Percentiles rank a stretch among this genome's conserved stretches.
These are phyloP conservation scores for Gamarada debralockiae DNA, from an alignment of 495 filamentous ascomycete species.

Conservation along the genomic window DNA sequence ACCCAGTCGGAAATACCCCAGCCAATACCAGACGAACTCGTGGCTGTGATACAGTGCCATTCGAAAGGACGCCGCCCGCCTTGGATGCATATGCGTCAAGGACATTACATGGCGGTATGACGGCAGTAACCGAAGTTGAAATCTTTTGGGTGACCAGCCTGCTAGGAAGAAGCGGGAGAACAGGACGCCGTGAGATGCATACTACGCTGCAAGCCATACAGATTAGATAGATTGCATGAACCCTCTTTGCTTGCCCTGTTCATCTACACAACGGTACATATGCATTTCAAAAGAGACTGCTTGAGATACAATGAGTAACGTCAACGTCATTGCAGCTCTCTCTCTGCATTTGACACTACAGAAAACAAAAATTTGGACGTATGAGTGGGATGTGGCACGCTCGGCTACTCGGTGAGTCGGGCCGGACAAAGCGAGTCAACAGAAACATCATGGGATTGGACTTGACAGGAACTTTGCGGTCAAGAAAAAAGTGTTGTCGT, in stretches of 20 bases:
- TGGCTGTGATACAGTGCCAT: constrained; percentile 8
- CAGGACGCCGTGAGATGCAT: background rate
- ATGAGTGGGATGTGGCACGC: no score
- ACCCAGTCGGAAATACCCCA: background rate
- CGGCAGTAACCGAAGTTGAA: background rate
- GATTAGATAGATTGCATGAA: constrained; percentile 12
- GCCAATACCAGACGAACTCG: constrained; percentile 7
- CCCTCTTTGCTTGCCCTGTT: background rate
- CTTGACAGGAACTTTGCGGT: no score
- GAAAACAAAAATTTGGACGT: background rate
- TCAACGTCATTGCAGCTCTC: background rate
- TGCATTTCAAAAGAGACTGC: background rate
- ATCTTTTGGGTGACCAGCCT: background rate
- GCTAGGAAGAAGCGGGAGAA: background rate
- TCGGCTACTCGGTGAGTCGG: background rate
- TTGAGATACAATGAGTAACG: background rate
- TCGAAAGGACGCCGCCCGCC: background rate
- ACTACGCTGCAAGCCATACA: constrained; percentile 1
- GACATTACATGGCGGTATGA: background rate
- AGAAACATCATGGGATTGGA: no score
- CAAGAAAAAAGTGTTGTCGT: no score
- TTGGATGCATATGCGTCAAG: constrained; percentile 2
- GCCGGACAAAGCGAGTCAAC: background rate
- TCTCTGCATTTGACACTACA: no score
- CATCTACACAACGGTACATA: background rate